phyloP scores from a whole-genome alignment of 169 alveolate species.

The Cryptosporidium sp. region DNA sequence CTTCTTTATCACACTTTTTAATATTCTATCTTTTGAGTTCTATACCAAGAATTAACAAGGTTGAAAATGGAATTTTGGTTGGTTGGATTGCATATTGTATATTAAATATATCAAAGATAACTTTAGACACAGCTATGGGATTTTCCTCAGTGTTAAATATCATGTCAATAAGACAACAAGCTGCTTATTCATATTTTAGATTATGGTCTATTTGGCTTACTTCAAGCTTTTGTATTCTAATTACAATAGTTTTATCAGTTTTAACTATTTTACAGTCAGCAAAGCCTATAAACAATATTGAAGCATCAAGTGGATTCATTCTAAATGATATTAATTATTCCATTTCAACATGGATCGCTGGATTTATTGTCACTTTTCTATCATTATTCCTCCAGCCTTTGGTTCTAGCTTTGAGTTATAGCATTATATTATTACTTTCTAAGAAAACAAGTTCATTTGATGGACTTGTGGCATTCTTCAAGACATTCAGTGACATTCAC shows the following conservation, averaged over 20 bases:
- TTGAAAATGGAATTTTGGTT: constrained; percentile 60
- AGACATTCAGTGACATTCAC: neutral
- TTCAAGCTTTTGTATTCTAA: constrained; percentile 37
- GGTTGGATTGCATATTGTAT: constrained; percentile 72
- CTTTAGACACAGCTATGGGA: constrained; percentile 34
- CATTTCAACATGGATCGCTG: constrained; percentile 73
- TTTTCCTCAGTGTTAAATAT: constrained; percentile 20
- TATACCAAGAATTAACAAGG: constrained; percentile 37
- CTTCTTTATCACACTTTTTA: constrained; percentile 53
- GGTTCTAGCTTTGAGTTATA: constrained; percentile 8
- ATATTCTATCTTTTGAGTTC: constrained; percentile 40
- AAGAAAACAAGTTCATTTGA: constrained; percentile 18
- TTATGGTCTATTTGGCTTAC: constrained; percentile 63
- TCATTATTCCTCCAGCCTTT: constrained; percentile 59
- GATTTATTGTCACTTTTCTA: constrained; percentile 25
- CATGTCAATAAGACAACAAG: constrained; percentile 54
- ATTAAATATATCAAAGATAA: constrained; percentile 38
- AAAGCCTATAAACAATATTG: constrained; percentile 49
- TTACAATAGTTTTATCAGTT: constrained; percentile 23
- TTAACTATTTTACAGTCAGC: constrained; percentile 61
- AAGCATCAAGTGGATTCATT: constrained; percentile 44
- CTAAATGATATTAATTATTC: constrained; percentile 59
- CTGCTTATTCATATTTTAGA: constrained; percentile 51
- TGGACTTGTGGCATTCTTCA: constrained; percentile 47
- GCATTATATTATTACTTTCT: constrained; percentile 6